A percentile compares a stretch with the other conserved stretches of the same genome.
phyloP scores from a whole-genome alignment of 2,329 filamentous ascomycete species.

The Acrodontium crateriforme region DNA sequence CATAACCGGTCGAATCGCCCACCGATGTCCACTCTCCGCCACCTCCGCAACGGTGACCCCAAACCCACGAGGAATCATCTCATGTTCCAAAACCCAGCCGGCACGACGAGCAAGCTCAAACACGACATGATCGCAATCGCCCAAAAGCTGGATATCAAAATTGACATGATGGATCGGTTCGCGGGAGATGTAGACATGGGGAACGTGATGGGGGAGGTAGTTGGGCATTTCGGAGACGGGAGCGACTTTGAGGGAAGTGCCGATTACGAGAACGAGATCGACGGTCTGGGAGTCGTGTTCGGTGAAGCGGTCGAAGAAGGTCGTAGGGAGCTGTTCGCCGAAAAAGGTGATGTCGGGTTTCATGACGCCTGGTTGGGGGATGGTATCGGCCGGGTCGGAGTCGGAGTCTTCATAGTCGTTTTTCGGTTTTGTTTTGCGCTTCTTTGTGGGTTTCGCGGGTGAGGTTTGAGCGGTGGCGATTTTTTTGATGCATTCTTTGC shows the following conservation, averaged over 20 bases:
- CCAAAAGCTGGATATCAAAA: slow-evolving; percentile 93
- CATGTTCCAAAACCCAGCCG: slow-evolving; percentile 61
- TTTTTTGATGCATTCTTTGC: slow-evolving; percentile 51
- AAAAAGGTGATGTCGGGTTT: slow-evolving; percentile 98
- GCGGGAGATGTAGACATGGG: slow-evolving; percentile 23
- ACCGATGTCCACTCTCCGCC: too few species aligned
- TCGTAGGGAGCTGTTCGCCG: slow-evolving; percentile 73
- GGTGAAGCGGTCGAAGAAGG: slow-evolving; percentile 70
- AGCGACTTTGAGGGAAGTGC: slow-evolving; percentile 88
- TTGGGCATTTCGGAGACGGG: slow-evolving; percentile 72
- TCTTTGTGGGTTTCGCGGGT: slow-evolving; percentile 7
- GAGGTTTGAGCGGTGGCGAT: slow-evolving; percentile 32
- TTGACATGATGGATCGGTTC: slow-evolving; percentile 74
- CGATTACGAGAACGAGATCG: slow-evolving; percentile 89
- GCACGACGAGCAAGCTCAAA: slow-evolving; percentile 70
- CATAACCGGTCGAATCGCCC: too few species aligned
- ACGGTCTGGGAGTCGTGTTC: slow-evolving; percentile 65
- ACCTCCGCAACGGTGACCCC: slow-evolving; percentile 5
- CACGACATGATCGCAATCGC: slow-evolving; percentile 84
- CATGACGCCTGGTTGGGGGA: slow-evolving; percentile 66
- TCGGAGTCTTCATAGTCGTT: slow-evolving; percentile 38
- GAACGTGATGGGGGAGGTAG: slow-evolving; percentile 17
- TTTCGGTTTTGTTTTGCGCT: slow-evolving; percentile 23
- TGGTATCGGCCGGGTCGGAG: slow-evolving; percentile 44
- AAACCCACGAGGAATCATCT: slow-evolving; percentile 55